Conservation (phyloP, 2,329 filamentous ascomycete species). For the Nannizziopsis arthrosporioides region DNA sequence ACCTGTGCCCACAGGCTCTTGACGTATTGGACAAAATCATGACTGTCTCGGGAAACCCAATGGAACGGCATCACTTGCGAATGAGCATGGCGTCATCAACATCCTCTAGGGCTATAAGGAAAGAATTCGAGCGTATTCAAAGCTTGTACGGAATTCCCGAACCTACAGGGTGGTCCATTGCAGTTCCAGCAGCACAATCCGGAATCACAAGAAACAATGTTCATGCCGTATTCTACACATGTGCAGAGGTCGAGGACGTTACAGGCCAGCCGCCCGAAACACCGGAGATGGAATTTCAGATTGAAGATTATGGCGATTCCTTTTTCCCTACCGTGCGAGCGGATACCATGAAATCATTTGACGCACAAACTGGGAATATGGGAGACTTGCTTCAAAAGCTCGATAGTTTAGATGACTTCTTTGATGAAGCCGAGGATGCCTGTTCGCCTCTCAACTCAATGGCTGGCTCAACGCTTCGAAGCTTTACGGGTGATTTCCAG, state of each 20-base stretch:
- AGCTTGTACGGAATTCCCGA: slow-evolving; percentile 95
- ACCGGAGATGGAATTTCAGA: slow-evolving; percentile 82
- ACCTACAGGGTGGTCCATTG: slow-evolving; percentile 90
- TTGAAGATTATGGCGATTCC: slow-evolving; percentile 67
- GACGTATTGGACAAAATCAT: slow-evolving; percentile 91
- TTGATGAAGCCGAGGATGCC: slow-evolving; percentile 51
- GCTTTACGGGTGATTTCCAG: slow-evolving; percentile 48
- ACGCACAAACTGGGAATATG: slow-evolving; percentile 51
- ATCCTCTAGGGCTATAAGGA: slow-evolving; percentile 72
- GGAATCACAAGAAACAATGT: slow-evolving; percentile 80
- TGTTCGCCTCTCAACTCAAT: slow-evolving; percentile 42
- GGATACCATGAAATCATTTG: slow-evolving; percentile 88
- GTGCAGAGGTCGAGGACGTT: slow-evolving; percentile 54
- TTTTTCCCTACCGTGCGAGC: slow-evolving; percentile 69
- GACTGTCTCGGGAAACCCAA: slow-evolving; percentile 79
- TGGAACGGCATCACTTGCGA: slow-evolving; percentile 85
- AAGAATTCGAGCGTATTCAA: slow-evolving; percentile 88
- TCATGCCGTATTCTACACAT: slow-evolving; percentile 92
- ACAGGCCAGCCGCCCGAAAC: slow-evolving; percentile 49
- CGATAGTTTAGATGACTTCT: slow-evolving; percentile 71
- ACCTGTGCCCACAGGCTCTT: slow-evolving; percentile 84
- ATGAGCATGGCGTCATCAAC: slow-evolving; percentile 91
- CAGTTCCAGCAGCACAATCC: slow-evolving; percentile 80
- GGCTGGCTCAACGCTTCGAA: slow-evolving; percentile 28
- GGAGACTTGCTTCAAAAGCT: slow-evolving; percentile 72